These are phyloP conservation scores for Trifolium fragiferum DNA, from an alignment of 306 rosid genomes.

Conservation along the genomic window DNA sequence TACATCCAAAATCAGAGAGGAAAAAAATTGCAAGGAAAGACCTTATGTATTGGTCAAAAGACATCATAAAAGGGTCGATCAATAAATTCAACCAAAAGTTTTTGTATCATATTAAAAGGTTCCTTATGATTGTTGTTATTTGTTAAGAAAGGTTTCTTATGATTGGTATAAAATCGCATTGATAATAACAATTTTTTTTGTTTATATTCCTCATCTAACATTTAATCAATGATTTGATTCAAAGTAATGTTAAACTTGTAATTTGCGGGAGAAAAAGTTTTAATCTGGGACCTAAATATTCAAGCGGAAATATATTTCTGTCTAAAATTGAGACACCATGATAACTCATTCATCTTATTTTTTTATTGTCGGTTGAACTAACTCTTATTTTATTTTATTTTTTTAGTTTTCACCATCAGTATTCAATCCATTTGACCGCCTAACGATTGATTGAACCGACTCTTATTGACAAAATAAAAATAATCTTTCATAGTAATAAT, in stretches of 20 bases:
- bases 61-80: slow-evolving; percentile 6
- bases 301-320: no score
- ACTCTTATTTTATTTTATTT: no score
- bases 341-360: no score
- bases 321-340: no score
- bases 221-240: neutral
- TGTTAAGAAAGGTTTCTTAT: neutral
- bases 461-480: no score
- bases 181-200: slow-evolving; percentile 15
- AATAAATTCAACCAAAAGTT: slow-evolving; percentile 8
- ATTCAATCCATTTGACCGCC: no score
- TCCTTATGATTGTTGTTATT: neutral
- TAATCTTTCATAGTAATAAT: no score
- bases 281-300: no score
- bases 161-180: slow-evolving; percentile 20
- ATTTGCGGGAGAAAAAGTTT: no score
- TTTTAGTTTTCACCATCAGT: no score
- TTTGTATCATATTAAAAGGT: slow-evolving; percentile 12
- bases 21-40: neutral
- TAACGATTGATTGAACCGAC: no score
- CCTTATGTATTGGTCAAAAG: slow-evolving; percentile 28
- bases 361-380: no score
- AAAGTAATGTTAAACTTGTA: neutral
- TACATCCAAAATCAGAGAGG: neutral
- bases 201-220: neutral